Percentiles rank a stretch among this genome's conserved stretches.
Conservation (phyloP, 257 asterid genomes). For the Handroanthus guayacan region DNA sequence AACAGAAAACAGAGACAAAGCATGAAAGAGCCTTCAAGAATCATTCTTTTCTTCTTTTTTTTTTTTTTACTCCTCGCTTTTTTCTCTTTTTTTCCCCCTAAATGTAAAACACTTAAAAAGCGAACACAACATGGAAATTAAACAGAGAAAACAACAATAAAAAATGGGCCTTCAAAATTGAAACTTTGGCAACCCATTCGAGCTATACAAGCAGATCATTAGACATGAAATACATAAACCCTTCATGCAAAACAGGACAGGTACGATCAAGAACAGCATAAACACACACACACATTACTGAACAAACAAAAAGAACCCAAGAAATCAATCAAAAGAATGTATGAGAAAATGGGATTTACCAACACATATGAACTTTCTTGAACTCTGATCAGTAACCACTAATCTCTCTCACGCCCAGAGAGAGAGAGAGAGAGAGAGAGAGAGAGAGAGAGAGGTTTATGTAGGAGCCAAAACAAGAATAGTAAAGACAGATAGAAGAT, state of each 20-base stretch:
- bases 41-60: not conserved
- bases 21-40: not conserved
- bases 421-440: not conserved
- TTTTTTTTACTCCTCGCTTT: not conserved
- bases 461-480: not conserved
- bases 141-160: not conserved
- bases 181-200: conserved; percentile 12
- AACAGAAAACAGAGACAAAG: not conserved
- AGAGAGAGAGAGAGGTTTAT: not conserved
- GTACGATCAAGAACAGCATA: conserved; percentile 14
- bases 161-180: not conserved
- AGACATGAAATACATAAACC: not conserved
- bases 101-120: not conserved
- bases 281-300: not conserved
- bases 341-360: conserved; percentile 13
- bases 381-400: conserved; percentile 9
- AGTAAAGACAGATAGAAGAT: not conserved
- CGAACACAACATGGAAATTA: not conserved
- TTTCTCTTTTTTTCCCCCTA: not conserved
- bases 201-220: conserved; percentile 1
- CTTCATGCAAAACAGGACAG: conserved; percentile 33
- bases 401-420: not conserved
- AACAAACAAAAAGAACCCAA: not conserved
- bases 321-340: not conserved
- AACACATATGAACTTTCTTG: conserved; percentile 11